Base-by-base conservation (phyloP, 2,329 filamentous ascomycete species). In the Penicillium palitans region DNA sequence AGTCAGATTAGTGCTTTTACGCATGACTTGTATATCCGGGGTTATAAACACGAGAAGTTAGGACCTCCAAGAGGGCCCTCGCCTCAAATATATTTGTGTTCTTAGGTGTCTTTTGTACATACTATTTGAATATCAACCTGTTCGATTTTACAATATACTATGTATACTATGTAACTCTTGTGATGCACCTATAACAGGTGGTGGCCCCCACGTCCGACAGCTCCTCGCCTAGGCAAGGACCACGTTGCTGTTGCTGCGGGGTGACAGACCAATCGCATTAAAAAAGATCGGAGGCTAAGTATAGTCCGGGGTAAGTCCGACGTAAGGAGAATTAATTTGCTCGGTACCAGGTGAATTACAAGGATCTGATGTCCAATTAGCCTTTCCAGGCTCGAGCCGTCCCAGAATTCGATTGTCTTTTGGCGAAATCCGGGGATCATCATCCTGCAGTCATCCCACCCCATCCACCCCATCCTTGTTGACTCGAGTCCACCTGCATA, bases 161-260 rank as follows among this genome's bases (percentile, higher is more conserved):
- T 1, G 1, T 31, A 12, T 33, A 33, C 31, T n/a, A 41, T 10
- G 8, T 29, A 25, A 27, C 24, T 29, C 24, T 21, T 29, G 25
- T 31, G 37, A 31, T 41, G 25, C 13, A 51, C 48, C 24, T 50
- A 37, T 40, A 51, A 19, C 17, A 40, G 33, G 15, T 49, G 33
- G 15, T 49, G 33, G 27, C 9, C 3, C 31, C 29, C 25, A 8
- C 13, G 25, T n/a, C 17, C 15, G 79, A 63, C 81, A 77, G 68
- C 81, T 82, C 55, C 72, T 66, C 53, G 79, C 75, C 1, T 76
- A 76, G 19, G 60, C 57, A 42, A 74, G 63, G 10, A 74, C 76
- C 41, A 82, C 53, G 53, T 55, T 55, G 21, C 24, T 54, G 27
- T 55, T 55, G 21, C 24, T 54, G 27, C 41, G 41, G 31, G 45